Base-by-base conservation (phyloP, 2,329 filamentous ascomycete genomes). In the Sarocladiaceae sp. region DNA sequence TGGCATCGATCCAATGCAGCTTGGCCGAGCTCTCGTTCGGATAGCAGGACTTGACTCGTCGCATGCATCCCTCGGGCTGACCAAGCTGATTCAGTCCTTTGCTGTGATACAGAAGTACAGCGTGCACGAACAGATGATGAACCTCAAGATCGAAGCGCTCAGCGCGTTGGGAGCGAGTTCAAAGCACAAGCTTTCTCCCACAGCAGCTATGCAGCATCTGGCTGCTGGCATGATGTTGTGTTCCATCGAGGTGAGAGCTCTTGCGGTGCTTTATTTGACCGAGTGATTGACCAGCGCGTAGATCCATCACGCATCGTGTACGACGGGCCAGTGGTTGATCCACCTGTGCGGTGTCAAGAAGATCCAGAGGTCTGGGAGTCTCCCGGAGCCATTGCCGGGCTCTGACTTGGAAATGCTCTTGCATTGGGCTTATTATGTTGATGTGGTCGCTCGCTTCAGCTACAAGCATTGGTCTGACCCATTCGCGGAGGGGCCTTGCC, bases 161-260 rank as follows among this genome's bases (percentile, higher is more conserved):
- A 37, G 44, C 2, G 47, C 45, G 3, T 49, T 61, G 7, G 48
- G 52, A 9, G 46, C 46, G 16, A 54, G 53, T 10, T 50, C 55
- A 6, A 45, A 51, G 6, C 45, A 46, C 21, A 52, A 41, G 3
- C 45, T 51, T 3, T 21, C 44, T 3, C n/a, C 43, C 2, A 49
- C 51, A 16, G 49, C 40, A 18, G 55, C 56, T 10, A 43, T 53
- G 15, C 58, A 57, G 15, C 59, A 60, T 32, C 48, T 59, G 9
- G 56, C 58, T 12, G 49, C 58, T 3, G 56, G 50, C n/a, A 60
- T 62, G 58, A 43, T 59, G 6, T 47, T 62, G 2, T 55, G 54
- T 21, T 47, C 52, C 3, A 58, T 58, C 26, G 59, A 62, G 49
- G 58, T 58, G 18, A 33, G 51, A 45, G 2, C 15, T 6, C 31